phyloP scores from a whole-genome alignment of 2,329 filamentous ascomycete species.

The Tolypocladium paradoxum region DNA sequence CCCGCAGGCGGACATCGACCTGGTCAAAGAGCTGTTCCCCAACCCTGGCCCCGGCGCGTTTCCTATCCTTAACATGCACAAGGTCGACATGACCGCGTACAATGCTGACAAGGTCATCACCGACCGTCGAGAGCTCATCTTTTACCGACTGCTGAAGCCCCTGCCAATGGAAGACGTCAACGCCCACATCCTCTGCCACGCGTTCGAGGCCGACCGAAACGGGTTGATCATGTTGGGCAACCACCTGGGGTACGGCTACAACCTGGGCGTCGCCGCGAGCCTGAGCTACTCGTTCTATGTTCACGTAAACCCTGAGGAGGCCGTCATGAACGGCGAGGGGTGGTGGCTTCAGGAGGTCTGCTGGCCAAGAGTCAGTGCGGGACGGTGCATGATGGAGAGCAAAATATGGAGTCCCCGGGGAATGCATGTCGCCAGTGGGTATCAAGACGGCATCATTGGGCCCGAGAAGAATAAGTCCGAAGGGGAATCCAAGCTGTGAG shows the following conservation, averaged over 20 bases:
- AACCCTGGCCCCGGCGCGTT: slow-evolving; percentile 30
- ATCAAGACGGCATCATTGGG: slow-evolving; percentile 39
- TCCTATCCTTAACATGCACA: slow-evolving; percentile 41
- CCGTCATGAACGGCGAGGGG: slow-evolving; percentile 32
- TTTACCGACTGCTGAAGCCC: slow-evolving; percentile 37
- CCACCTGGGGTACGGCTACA: slow-evolving; percentile 34
- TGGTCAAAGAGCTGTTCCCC: slow-evolving; percentile 23
- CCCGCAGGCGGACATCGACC: slow-evolving; percentile 35
- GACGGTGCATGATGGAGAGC: slow-evolving; percentile 34
- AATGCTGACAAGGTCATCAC: slow-evolving; percentile 31
- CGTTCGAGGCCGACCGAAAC: slow-evolving; percentile 43
- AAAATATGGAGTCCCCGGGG: slow-evolving; percentile 44
- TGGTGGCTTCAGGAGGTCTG: slow-evolving; percentile 46
- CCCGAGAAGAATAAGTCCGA: slow-evolving; percentile 13
- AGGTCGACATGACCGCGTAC: slow-evolving; percentile 38
- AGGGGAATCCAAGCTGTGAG: slow-evolving; percentile 14
- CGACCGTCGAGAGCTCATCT: slow-evolving; percentile 35
- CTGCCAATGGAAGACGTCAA: slow-evolving; percentile 29
- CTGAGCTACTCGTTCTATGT: slow-evolving; percentile 42
- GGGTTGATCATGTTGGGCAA: slow-evolving; percentile 40
- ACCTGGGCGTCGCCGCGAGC: slow-evolving; percentile 30
- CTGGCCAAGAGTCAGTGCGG: slow-evolving; percentile 36
- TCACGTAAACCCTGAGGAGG: slow-evolving; percentile 36
- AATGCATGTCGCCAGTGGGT: slow-evolving; percentile 41
- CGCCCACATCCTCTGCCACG: slow-evolving; percentile 36